Evolutionary conservation across 2,329 filamentous ascomycete genomes (phyloP), one percentile per base, ranked within the genome.

Genomic region (Pleurostoma richardsiae): DNA sequence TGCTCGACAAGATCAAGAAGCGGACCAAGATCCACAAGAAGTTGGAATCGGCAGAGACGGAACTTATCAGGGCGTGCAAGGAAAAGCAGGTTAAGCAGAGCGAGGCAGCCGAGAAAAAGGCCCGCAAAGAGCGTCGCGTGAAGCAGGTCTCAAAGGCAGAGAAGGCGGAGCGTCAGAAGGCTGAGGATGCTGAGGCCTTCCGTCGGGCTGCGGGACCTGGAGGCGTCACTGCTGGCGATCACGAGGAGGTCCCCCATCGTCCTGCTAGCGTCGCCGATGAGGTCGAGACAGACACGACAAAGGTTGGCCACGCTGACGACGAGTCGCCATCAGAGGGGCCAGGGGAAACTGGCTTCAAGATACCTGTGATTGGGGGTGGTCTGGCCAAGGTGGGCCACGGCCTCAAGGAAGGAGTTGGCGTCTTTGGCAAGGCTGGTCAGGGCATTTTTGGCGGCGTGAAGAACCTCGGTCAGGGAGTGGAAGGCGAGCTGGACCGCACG

Each of bases 41-140:
- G 47, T 78, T 99, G 0, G 94, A 99, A 60, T 68, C 68, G 6
- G 92, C 92, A 1, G 86, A 97, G 65, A 96, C 90, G 0, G 82
- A 89, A 27, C 71, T 99, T 39, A 88, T 99, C 55, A 85, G 83
- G 49, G 75, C 76, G 41, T 91, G 88, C 46, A 91, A 90, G 60
- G 89, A 85, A 61, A 83, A 82, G 10, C 83, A 96, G 55, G 69
- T 86, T n/a, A 86, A 92, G 60, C 74, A 82, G 57, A 62, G 76
- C 46, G 74, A 76, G 44, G 79, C 80, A 43, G 79, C 81, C 5
- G 85, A 83, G 39, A 90, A 87, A 61, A 77, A 77, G 53, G 68
- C 72, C 2, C 80, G 83, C n/a, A 79, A 73, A 48, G 67, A 74
- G 41, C 60, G 66, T 30, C 75, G 73, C 48, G 64, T 69, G 29